These are phyloP conservation scores for Paradendryphiella salina DNA, from an alignment of 2,329 filamentous ascomycete genomes.

Conservation along the genomic window DNA sequence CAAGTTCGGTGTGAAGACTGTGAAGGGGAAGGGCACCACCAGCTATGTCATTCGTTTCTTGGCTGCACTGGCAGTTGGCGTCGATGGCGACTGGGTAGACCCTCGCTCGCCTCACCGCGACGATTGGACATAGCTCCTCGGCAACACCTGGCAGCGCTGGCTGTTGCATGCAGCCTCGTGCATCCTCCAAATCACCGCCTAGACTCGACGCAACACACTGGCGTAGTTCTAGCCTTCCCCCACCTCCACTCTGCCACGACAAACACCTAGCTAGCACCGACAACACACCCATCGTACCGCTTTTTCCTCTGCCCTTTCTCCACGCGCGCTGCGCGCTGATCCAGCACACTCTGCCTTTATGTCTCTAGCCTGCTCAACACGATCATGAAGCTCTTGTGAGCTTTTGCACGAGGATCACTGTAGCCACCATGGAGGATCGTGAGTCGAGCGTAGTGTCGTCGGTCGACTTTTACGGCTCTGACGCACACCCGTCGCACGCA, in stretches of 20 bases:
- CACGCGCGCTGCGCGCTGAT: conserved; percentile 10
- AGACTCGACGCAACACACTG: not conserved
- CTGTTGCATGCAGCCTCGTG: conserved; percentile 2
- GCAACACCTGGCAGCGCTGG: conserved; percentile 7
- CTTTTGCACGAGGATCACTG: conserved; percentile 23
- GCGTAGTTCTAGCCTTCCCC: conserved; percentile 9
- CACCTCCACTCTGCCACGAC: conserved; percentile 15
- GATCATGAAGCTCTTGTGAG: conserved; percentile 40
- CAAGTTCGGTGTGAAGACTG: conserved; percentile 10
- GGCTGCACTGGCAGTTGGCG: not conserved
- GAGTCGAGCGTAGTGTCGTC: conserved; percentile 43
- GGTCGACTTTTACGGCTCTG: conserved; percentile 44
- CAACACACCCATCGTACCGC: conserved; percentile 15
- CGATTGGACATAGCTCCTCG: conserved; percentile 11
- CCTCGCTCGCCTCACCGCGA: conserved; percentile 14
- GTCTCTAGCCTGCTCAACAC: conserved; percentile 33
- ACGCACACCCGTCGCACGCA: conserved; percentile 23
- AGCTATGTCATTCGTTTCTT: conserved; percentile 20
- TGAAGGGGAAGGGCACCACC: not conserved
- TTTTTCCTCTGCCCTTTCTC: conserved; percentile 5
- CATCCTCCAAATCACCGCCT: conserved; percentile 5
- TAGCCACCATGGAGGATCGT: conserved; percentile 38
- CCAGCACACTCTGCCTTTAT: conserved; percentile 23
- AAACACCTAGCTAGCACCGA: conserved; percentile 10
- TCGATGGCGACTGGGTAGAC: conserved; percentile 3